These are phyloP conservation scores for Aspergillus calidoustus DNA, from an alignment of 2,329 filamentous ascomycete species.

Conservation along the genomic window DNA sequence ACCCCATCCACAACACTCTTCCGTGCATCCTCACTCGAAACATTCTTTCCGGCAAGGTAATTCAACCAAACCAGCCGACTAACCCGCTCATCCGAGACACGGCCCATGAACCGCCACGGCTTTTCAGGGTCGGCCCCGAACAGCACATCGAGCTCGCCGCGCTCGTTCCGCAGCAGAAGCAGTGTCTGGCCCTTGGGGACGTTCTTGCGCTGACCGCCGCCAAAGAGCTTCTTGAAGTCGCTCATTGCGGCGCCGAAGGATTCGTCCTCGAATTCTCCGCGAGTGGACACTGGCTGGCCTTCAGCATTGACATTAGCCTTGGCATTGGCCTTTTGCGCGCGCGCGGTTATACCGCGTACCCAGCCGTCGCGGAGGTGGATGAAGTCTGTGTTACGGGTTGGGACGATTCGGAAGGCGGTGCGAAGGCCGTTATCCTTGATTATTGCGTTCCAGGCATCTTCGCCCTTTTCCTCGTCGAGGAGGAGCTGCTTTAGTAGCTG, in stretches of 20 bases:
- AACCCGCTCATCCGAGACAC: slow-evolving; percentile 77
- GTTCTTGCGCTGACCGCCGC: slow-evolving; percentile 66
- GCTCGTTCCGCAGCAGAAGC: slow-evolving; percentile 68
- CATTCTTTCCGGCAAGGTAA: slow-evolving; percentile 83
- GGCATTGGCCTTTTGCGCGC: slow-evolving; percentile 63
- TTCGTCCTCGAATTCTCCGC: slow-evolving; percentile 67
- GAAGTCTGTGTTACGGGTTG: slow-evolving; percentile 93
- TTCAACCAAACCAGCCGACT: slow-evolving; percentile 84
- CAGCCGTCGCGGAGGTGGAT: slow-evolving; percentile 89
- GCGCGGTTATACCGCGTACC: slow-evolving; percentile 79
- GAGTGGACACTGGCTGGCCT: background rate
- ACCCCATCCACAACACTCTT: slow-evolving; percentile 84
- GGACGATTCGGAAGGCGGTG: slow-evolving; percentile 80
- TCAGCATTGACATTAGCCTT: slow-evolving; percentile 39
- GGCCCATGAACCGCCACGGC: slow-evolving; percentile 65
- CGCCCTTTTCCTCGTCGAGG: slow-evolving; percentile 70
- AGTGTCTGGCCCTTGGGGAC: slow-evolving; percentile 82
- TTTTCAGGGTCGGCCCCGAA: slow-evolving; percentile 60
- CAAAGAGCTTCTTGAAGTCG: slow-evolving; percentile 81
- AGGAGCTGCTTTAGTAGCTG: slow-evolving; percentile 71
- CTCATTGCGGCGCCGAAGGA: slow-evolving; percentile 75
- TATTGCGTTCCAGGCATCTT: slow-evolving; percentile 74
- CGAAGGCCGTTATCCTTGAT: slow-evolving; percentile 70
- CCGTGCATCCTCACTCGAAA: slow-evolving; percentile 82
- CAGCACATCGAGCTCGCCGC: slow-evolving; percentile 69